Evolutionary conservation across 2,329 filamentous ascomycete species (phyloP), one percentile per base, ranked within the genome.

Genomic region (Cladosporium sp.): DNA sequence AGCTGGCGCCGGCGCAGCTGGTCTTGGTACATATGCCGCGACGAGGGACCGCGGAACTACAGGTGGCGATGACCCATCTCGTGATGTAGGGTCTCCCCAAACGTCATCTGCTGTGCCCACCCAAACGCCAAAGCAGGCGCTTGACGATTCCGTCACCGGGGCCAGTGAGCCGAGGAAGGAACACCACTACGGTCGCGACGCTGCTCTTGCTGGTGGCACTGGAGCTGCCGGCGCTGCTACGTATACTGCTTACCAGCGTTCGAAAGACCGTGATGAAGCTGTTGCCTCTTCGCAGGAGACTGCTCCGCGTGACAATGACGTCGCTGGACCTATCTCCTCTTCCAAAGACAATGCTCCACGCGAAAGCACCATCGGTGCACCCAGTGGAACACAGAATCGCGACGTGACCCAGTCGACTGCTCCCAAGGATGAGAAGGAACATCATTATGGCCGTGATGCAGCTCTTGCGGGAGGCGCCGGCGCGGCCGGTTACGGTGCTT

Each of bases 131-230:
- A 36, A 48, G 29, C 37, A 30, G 11, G 45, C 39, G 8, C 3
- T 34, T 9, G 44, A 34, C 9, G 37, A 47, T 13, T 34, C 44
- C 19, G 20, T 47, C 17, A 47, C 44, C 5, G 44, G 44, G 6
- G 4, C 19, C 11, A 22, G 45, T 13, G 12, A 48, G n/a, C 32
- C 32, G 4, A n/a, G 38, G 18, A 17, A 29, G 4, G 54, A 61
- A 17, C 56, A 64, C 27, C 63, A 65, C 43, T 58, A 64, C 29
- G 64, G 63, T 22, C 59, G 62, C 18, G 62, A 69, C 47, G 61
- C 64, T 9, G 64, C 61, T 11, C 17, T 65, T 2, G 64, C 54
- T 8, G 64, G 58, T 32, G 64, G 62, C 18, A 60, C 60, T 37
- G 67, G 63, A 5, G 59, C 62, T 40, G 63, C 60, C 20, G 66